Base-by-base conservation (phyloP, 2,329 filamentous ascomycete species). In the Colletotrichum trifolii region DNA sequence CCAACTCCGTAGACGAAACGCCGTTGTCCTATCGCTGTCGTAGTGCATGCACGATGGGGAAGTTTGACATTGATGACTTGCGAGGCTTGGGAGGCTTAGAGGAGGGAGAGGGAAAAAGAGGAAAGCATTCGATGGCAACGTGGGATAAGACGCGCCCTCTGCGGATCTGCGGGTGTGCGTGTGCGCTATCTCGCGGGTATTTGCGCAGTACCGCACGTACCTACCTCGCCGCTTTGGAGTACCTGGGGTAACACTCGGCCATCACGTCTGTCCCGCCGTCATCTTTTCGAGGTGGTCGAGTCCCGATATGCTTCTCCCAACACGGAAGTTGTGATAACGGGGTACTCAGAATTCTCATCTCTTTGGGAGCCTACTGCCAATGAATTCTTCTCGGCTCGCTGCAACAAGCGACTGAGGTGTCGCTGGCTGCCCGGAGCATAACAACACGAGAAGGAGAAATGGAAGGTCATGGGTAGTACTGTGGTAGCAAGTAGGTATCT, bases 1-100 rank as follows among this genome's bases (percentile, higher is more conserved):
- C 25, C 25, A 25, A 25, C 25, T 25, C 25, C 25, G 25, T 25
- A 25, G 25, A 25, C 25, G 4, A 25, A 25, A 25, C 25, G 25
- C 25, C 25, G 4, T 25, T 25, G 4, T 25, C 25, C 25, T 25
- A 25, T 25, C 25, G 4, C 25, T 25, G 39, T 43, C 42, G 15
- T 15, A 43, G 12, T 43, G 42, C 42, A 43, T 43, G 4, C 25
- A 25, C 25, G 25, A 25, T 25, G 25, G 39, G 36, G 12, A 13
- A n/a, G 49, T 55, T 61, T 64, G 61, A 42, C 39, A 46, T 61
- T 64, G 45, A 61, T 38, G 54, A 56, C 8, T 25, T 40, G 12
- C 17, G 38, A 54, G 38, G 50, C 15, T 43, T 54, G 50, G 39
- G 10, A 42, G 50, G 50, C 50, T n/a, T 33, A 17, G 50, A 52